Evolutionary conservation across 495 filamentous ascomycete species (phyloP).

Genomic region (Penicillium egyptiacum): DNA sequence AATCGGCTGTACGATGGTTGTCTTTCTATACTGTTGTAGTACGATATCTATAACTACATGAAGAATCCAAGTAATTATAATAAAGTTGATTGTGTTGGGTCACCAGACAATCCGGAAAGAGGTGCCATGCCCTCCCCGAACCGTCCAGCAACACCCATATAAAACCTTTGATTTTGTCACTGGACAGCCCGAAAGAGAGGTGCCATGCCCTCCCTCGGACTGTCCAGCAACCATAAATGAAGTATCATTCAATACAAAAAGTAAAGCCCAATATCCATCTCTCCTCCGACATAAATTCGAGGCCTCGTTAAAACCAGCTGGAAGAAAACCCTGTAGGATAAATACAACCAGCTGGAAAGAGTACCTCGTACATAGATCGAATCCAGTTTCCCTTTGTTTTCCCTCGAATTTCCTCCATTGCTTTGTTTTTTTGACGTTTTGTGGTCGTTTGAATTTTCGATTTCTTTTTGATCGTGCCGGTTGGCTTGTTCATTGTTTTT

Average conservation of each 20-base stretch:
- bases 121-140: conserved; percentile 10
- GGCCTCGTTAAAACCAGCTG: conserved; percentile 17
- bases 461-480: neutral
- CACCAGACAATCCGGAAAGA: conserved; percentile 1
- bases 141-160: neutral
- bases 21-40: neutral
- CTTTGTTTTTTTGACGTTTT: neutral
- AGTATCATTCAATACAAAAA: neutral
- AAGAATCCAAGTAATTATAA: neutral
- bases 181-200: conserved; percentile 8
- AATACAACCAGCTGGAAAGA: conserved; percentile 16
- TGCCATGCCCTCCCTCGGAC: conserved; percentile 10
- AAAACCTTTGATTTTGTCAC: neutral
- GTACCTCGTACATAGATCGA: conserved; percentile 7
- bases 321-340: conserved; percentile 8
- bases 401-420: neutral
- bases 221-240: neutral
- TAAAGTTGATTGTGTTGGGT: neutral
- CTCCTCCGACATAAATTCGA: conserved; percentile 1
- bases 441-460: too few relatives aligned
- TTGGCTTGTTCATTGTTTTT: neutral
- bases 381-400: neutral
- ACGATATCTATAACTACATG: neutral
- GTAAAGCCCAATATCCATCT: neutral
- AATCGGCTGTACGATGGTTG: neutral